Evolutionary conservation across 208 protist species (phyloP).

Genomic region (Trypanosoma brucei): DNA sequence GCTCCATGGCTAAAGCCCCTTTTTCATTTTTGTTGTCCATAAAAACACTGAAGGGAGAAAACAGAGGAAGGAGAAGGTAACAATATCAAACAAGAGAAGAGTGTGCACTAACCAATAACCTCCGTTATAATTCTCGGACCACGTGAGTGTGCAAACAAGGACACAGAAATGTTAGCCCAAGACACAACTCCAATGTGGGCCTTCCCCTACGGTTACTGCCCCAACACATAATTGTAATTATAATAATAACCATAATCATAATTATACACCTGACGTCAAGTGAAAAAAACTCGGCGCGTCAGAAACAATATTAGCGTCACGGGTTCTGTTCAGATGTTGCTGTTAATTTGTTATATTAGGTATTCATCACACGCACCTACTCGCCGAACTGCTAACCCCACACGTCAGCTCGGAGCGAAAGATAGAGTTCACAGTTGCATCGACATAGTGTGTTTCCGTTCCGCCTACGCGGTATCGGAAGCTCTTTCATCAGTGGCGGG

Average conservation of each 20-base stretch:
- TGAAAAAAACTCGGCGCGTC: constrained; percentile 1
- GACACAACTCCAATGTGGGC: constrained; percentile 33
- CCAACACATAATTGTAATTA: not conserved
- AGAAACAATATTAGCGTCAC: constrained; percentile 2
- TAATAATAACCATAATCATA: too few species aligned
- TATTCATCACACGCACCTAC: not conserved
- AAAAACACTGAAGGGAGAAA: not conserved
- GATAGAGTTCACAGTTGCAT: constrained; percentile 1
- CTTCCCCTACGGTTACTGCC: not conserved
- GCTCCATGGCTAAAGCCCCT: constrained; percentile 20
- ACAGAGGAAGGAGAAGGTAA: not conserved
- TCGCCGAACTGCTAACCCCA: not conserved
- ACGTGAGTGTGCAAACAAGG: constrained; percentile 25
- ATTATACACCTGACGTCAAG: too few species aligned
- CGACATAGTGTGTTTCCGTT: not conserved
- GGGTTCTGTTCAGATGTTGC: constrained; percentile 11
- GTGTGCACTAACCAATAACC: not conserved
- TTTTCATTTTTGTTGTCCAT: not conserved
- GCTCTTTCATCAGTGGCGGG: not conserved
- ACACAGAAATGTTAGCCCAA: constrained; percentile 7
- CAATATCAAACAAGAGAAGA: constrained; percentile 3
- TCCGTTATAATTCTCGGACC: constrained; percentile 4
- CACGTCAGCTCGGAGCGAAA: not conserved
- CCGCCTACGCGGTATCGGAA: not conserved
- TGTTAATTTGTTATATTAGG: constrained; percentile 4